Evolutionary conservation across 2,329 filamentous ascomycete genomes (phyloP).

Genomic region (Paramyrothecium roridum): DNA sequence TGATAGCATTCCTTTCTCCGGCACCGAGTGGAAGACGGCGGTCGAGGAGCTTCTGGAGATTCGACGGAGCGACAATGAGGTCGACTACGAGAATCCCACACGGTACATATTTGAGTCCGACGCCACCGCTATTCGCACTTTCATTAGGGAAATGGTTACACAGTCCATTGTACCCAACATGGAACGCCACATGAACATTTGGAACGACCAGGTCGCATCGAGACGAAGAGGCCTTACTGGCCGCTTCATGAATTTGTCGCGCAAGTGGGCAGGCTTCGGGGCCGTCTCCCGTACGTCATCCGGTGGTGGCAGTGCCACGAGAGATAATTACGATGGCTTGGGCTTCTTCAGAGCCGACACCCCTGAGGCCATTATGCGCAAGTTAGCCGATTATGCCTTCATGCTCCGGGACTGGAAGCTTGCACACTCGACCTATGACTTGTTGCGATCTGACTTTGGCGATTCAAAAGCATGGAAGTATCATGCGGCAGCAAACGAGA

Average conservation of each 20-base stretch:
- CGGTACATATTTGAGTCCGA: conserved; percentile 91
- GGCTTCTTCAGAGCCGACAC: conserved; percentile 83
- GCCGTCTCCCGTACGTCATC: conserved; percentile 59
- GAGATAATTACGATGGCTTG: conserved; percentile 72
- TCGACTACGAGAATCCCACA: conserved; percentile 66
- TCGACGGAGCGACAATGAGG: conserved; percentile 62
- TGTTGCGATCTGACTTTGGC: conserved; percentile 82
- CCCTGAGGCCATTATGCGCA: conserved; percentile 87
- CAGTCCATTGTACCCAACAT: conserved; percentile 94
- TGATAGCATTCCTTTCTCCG: conserved; percentile 78
- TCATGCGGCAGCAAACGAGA: conserved; percentile 91
- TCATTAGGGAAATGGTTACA: conserved; percentile 91
- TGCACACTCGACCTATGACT: conserved; percentile 86
- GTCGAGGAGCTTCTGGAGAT: conserved; percentile 79
- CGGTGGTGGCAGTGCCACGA: conserved; percentile 44
- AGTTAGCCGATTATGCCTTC: conserved; percentile 90
- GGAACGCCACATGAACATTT: conserved; percentile 86
- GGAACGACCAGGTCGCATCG: conserved; percentile 97
- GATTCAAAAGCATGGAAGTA: conserved; percentile 98
- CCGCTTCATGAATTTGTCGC: conserved; percentile 90
- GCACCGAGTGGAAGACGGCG: conserved; percentile 86
- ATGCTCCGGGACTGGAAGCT: conserved; percentile 97
- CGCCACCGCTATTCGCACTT: conserved; percentile 79
- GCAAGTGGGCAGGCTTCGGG: conserved; percentile 84
- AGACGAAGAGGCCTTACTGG: conserved; percentile 84